Evolutionary conservation across 2,329 filamentous ascomycete genomes (phyloP).

Genomic region (Pseudogymnoascus sp.): DNA sequence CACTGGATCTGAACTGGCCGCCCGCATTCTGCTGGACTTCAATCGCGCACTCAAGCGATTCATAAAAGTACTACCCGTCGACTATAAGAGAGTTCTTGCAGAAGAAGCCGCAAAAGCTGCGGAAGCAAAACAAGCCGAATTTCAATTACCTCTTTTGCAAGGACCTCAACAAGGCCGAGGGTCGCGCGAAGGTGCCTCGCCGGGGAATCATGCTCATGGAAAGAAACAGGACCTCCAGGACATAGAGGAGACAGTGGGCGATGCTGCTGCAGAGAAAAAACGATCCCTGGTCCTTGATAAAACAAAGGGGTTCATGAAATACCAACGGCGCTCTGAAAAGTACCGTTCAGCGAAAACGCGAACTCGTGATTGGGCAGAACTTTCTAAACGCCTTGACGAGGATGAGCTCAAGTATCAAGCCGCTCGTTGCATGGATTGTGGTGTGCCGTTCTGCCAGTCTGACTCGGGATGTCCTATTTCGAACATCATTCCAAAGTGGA

Average conservation of each 20-base stretch:
- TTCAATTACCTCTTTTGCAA: constrained; percentile 68
- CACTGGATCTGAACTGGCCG: constrained; percentile 90
- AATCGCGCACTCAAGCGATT: constrained; percentile 83
- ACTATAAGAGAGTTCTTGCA: constrained; percentile 87
- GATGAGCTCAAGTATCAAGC: constrained; percentile 96
- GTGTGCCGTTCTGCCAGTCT: constrained; percentile 96
- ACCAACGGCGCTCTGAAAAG: constrained; percentile 85
- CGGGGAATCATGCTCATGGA: constrained; percentile 49
- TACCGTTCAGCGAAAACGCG: constrained; percentile 78
- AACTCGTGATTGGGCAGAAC: constrained; percentile 87
- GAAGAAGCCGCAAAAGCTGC: constrained; percentile 82
- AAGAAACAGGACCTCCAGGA: constrained; percentile 64
- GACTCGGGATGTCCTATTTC: constrained; percentile 92
- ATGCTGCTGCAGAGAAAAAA: constrained; percentile 80
- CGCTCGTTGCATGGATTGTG: constrained; percentile 96
- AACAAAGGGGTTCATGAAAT: constrained; percentile 96
- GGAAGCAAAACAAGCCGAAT: constrained; percentile 75
- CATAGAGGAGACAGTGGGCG: constrained; percentile 84
- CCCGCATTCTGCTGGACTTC: constrained; percentile 91
- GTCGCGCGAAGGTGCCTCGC: constrained; percentile 39
- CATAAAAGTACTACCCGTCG: constrained; percentile 84
- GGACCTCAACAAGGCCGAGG: constrained; percentile 46
- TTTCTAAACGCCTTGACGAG: constrained; percentile 78
- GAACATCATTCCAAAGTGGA: constrained; percentile 98
- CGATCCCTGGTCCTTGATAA: constrained; percentile 91